Conservation (phyloP, 2,329 filamentous ascomycete species). For the Saccharata proteae region DNA sequence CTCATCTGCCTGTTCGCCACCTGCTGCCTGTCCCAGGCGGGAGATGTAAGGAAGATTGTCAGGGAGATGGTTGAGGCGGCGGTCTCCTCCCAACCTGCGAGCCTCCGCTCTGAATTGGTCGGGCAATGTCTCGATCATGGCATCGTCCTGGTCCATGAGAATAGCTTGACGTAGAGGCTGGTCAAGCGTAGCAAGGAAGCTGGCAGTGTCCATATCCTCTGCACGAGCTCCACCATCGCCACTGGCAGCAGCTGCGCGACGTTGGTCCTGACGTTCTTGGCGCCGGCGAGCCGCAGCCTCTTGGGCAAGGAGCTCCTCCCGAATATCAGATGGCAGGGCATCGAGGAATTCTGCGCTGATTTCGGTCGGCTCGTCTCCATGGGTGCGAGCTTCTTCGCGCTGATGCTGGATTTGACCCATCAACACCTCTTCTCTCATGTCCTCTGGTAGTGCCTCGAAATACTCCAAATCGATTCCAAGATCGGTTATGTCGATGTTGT, state of each 20-base stretch:
- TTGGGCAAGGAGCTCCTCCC: slow-evolving; percentile 79
- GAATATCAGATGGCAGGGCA: slow-evolving; percentile 79
- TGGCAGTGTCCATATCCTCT: slow-evolving; percentile 83
- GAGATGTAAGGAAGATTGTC: slow-evolving; percentile 16
- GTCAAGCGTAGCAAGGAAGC: slow-evolving; percentile 82
- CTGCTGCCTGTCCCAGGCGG: slow-evolving; percentile 7
- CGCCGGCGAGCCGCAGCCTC: slow-evolving; percentile 82
- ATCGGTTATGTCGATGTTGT: slow-evolving; percentile 83
- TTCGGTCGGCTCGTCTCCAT: slow-evolving; percentile 62
- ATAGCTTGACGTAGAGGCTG: slow-evolving; percentile 75
- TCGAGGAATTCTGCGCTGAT: slow-evolving; percentile 91
- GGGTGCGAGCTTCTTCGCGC: slow-evolving; percentile 54
- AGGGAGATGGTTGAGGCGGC: slow-evolving; percentile 42
- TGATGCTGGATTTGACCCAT: slow-evolving; percentile 78
- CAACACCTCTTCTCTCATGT: slow-evolving; percentile 90
- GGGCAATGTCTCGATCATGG: slow-evolving; percentile 71
- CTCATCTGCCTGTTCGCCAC: slow-evolving; percentile 29
- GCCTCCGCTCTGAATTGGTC: slow-evolving; percentile 80
- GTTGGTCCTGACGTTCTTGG: slow-evolving; percentile 70
- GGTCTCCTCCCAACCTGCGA: slow-evolving; percentile 51
- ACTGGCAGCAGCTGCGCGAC: slow-evolving; percentile 49
- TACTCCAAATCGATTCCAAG: slow-evolving; percentile 92
- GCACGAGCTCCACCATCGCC: slow-evolving; percentile 39
- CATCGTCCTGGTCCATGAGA: slow-evolving; percentile 82
- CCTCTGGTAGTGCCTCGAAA: slow-evolving; percentile 91